phyloP scores from a whole-genome alignment of 176 grass and related monocot species.

The Raddia guianensis region DNA sequence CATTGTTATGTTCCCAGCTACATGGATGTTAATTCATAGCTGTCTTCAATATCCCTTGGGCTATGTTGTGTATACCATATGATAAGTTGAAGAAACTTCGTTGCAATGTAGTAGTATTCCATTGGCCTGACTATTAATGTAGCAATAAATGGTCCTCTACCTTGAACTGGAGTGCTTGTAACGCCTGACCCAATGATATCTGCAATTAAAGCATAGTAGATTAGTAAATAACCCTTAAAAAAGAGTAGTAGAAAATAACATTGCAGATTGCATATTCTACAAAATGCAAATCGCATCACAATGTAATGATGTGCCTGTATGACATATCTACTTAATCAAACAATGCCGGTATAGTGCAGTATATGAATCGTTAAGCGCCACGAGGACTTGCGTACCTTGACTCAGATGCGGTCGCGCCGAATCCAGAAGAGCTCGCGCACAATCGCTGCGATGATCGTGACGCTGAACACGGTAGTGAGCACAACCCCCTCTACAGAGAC shows the following conservation, averaged over 20 bases:
- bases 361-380: background rate
- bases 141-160: background rate
- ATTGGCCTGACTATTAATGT: background rate
- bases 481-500: constrained; percentile 33
- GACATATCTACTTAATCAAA: background rate
- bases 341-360: background rate
- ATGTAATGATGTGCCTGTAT: background rate
- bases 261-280: background rate
- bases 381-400: constrained; percentile 2
- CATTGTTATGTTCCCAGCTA: background rate
- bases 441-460: constrained; percentile 38
- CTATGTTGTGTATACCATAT: background rate
- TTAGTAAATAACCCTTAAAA: too few relatives aligned
- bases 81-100: background rate
- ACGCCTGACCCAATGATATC: background rate
- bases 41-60: background rate
- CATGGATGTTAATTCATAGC: background rate
- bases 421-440: constrained; percentile 50
- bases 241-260: background rate
- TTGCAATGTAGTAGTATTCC: background rate
- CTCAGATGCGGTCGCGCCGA: constrained; percentile 39
- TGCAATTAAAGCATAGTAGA: background rate
- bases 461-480: background rate
- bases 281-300: background rate
- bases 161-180: background rate